Evolutionary conservation across 228 moss, liverwort and hornwort species (phyloP).

Genomic region (Sphagnum fallax): DNA sequence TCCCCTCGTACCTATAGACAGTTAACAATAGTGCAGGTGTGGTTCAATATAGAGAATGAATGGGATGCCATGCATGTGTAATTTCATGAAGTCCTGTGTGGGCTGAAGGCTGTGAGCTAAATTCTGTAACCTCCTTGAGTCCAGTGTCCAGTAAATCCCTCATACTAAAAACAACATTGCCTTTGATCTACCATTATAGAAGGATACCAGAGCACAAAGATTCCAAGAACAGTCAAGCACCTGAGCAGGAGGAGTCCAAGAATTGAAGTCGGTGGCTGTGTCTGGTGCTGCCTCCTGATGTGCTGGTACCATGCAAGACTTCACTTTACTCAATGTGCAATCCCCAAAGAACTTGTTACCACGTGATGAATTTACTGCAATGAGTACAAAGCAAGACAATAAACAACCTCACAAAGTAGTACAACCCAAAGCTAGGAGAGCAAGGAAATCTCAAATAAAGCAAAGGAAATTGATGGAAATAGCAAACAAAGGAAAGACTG

Average conservation of each 20-base stretch:
- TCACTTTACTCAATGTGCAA: slow-evolving; percentile 24
- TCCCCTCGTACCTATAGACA: slow-evolving; percentile 69
- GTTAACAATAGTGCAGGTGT: background rate
- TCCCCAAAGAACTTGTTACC: slow-evolving; percentile 62
- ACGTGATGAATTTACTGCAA: slow-evolving; percentile 46
- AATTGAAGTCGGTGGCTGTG: slow-evolving; percentile 65
- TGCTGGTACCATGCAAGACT: slow-evolving; percentile 45
- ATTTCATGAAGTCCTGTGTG: background rate
- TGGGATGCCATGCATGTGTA: background rate
- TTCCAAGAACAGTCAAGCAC: slow-evolving; percentile 14
- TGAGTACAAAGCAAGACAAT: background rate
- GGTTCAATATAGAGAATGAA: background rate
- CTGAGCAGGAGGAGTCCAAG: slow-evolving; percentile 83
- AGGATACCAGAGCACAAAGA: background rate
- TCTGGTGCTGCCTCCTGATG: slow-evolving; percentile 63
- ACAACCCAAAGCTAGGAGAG: background rate
- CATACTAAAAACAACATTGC: background rate
- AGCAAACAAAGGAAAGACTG: no score
- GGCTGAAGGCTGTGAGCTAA: background rate
- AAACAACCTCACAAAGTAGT: background rate
- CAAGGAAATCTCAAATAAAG: no score
- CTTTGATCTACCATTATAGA: background rate
- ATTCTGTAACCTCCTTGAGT: background rate
- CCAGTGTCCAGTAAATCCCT: background rate
- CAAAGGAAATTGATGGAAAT: no score